Evolutionary conservation across 768 basidiomycete genomes (phyloP).

Genomic region (Boletus barrowsii): DNA sequence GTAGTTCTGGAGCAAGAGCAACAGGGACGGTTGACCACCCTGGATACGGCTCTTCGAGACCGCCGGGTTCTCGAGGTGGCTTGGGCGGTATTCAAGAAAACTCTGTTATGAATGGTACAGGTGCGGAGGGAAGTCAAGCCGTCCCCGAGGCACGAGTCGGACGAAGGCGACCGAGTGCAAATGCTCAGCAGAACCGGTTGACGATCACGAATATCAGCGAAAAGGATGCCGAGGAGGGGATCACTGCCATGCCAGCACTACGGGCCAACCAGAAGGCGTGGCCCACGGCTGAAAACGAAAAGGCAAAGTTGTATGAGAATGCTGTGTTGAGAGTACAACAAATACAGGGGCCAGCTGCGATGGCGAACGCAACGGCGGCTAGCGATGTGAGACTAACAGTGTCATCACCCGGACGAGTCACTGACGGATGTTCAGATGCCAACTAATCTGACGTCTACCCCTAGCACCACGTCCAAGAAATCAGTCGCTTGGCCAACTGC

Average conservation of each 20-base stretch:
- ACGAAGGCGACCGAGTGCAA: constrained; percentile 34
- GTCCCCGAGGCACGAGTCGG: constrained; percentile 14
- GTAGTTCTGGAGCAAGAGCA: constrained; percentile 4
- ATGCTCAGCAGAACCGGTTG: constrained; percentile 31
- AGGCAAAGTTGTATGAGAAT: constrained; percentile 36
- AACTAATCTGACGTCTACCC: background rate
- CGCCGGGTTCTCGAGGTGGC: constrained; percentile 15
- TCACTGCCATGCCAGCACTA: constrained; percentile 20
- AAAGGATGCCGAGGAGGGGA: constrained; percentile 36
- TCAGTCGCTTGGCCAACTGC: constrained; percentile 55
- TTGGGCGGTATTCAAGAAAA: constrained; percentile 28
- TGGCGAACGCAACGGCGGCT: constrained; percentile 25
- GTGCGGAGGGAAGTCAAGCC: constrained; percentile 4
- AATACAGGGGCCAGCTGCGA: constrained; percentile 34
- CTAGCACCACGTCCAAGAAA: constrained; percentile 14
- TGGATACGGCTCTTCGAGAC: constrained; percentile 20
- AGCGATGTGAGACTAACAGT: constrained; percentile 19
- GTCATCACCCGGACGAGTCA: background rate
- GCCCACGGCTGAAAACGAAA: constrained; percentile 45
- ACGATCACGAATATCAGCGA: constrained; percentile 44
- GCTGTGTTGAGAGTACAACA: constrained; percentile 39
- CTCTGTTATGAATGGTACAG: background rate
- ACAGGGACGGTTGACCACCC: constrained; percentile 28
- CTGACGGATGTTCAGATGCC: constrained; percentile 12
- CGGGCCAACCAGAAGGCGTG: constrained; percentile 20